Evolutionary conservation across 768 basidiomycete genomes (phyloP), one percentile per base, ranked within the genome.

Genomic region (Mycena pura): DNA sequence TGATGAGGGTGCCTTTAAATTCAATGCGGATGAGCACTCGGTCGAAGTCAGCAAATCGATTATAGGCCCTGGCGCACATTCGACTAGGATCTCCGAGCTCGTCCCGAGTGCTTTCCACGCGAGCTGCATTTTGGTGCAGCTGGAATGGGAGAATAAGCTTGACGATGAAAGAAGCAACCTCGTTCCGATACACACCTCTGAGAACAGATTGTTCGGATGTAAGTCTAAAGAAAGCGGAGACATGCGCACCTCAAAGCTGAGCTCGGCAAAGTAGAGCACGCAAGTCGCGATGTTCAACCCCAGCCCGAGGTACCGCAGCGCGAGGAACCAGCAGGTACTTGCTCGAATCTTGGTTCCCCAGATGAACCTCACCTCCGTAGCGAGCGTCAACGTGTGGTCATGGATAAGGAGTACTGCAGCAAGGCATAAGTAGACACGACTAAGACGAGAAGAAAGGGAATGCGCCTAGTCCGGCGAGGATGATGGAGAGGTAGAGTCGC

Each of bases 261-360:
- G 27, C 19, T 40, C 28, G 25, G 25, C 51, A 21, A 53, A 53
- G 40, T 53, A 53, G 21, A 40, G 19, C 40, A 41, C 38, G n/a
- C 25, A 31, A n/a, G 21, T 53, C n/a, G 40, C 29, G 21, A 53
- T 39, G 19, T 28, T 53, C 24, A 24, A 25, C 25, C 5, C 40
- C 17, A 53, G 27, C 28, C 51, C 51, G n/a, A 52, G n/a, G 39
- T 52, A 40, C 38, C 39, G 24, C 17, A 40, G 17, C 6, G 39
- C 24, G 51, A 31, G 15, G 40, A 53, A 53, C 51, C 51, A 53
- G 36, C 27, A 53, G 38, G 38, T 51, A 51, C 49, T 51, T 25
- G 24, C 24, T 17, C 49, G 49, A n/a, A 51, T 31, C 32, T 50
- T 50, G 22, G 48, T 10, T 25, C 32, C n/a, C 48, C 48, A 50